Evolutionary conservation across 2,329 filamentous ascomycete genomes (phyloP), one percentile per base, ranked within the genome.

Genomic region (Penicillium frequentans): DNA sequence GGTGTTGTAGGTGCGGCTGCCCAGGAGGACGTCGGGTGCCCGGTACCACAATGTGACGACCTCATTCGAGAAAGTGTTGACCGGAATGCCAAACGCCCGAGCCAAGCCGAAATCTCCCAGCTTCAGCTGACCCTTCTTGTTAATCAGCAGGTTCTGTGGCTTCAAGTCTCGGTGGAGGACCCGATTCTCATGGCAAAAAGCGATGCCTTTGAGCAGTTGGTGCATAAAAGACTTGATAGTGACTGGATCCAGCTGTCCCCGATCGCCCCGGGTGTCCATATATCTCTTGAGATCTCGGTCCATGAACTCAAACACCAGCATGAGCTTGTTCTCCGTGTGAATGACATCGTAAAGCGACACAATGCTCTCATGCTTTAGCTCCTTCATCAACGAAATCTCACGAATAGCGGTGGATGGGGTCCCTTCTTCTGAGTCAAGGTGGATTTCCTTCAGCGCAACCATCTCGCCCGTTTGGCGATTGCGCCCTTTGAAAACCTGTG

Each of bases 141-240:
- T 97, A 77, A 97, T 98, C 62, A 98, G 86, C 24, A 98, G 84
- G 71, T 98, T 98, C 78, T 98, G 93, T 0, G 93, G 93, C 79
- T 98, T 98, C 27, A 98, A 81, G 67, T 98, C 93, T 58, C 95
- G 90, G 75, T 99, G 95, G 19, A 99, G 84, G 31, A 99, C 95
- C 58, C 95, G 86, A 75, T 98, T 98, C 68, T 96, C 91, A 78
- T 99, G 95, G 79, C 95, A 99, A 74, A 98, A 99, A 60, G 95
- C 93, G 70, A 98, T 97, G 54, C 95, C 95, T 69, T 91, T 88
- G 60, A 98, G 86, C 31, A 99, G 86, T 79, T 99, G 95, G 78
- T 93, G 95, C 93, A 98, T 98, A 84, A 98, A 99, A 24, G 91
- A 96, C 80, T 98, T 98, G 84, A 99, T 97, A 54, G 91, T 95